A percentile compares a stretch with the other conserved stretches of the same genome.
Evolutionary conservation across 371 early-diverging fungal genomes (phyloP).

Genomic region (Lichtheimia ornata): DNA sequence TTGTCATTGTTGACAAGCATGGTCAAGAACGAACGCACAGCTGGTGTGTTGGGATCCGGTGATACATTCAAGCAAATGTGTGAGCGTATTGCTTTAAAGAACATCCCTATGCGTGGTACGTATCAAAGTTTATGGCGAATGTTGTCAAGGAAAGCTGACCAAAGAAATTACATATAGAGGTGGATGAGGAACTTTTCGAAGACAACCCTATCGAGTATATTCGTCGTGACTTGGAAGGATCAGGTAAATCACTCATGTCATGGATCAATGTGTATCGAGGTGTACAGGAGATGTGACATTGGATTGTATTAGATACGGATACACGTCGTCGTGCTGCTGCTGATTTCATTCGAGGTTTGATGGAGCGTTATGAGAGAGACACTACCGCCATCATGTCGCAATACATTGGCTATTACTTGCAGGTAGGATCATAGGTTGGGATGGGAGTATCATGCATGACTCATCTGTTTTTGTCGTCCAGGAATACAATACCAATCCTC

Average conservation of each 20-base stretch:
- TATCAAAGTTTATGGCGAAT: not conserved
- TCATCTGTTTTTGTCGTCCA: constrained; percentile 13
- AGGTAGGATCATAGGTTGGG: constrained; percentile 31
- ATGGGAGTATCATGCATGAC: not conserved
- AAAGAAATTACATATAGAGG: constrained; percentile 41
- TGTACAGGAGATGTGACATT: not conserved
- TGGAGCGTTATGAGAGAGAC: constrained; percentile 82
- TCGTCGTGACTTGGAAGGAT: constrained; percentile 92
- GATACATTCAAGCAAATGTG: constrained; percentile 80
- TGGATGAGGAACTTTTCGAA: constrained; percentile 94
- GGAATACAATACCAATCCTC: constrained; percentile 71
- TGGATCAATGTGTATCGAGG: not conserved
- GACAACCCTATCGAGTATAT: constrained; percentile 96
- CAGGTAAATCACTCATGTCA: constrained; percentile 43
- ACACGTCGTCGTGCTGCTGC: constrained; percentile 92
- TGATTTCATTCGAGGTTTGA: constrained; percentile 89
- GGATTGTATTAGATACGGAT: constrained; percentile 65
- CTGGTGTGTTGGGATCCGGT: constrained; percentile 65
- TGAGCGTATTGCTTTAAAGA: constrained; percentile 92
- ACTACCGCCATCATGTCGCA: constrained; percentile 80
- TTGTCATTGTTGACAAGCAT: constrained; percentile 89
- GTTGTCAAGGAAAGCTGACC: not conserved
- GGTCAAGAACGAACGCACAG: constrained; percentile 75
- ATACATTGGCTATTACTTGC: constrained; percentile 76
- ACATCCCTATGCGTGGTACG: constrained; percentile 81